phyloP scores from a whole-genome alignment of 1,284 basidiomycete species.

The Trametes sp. region DNA sequence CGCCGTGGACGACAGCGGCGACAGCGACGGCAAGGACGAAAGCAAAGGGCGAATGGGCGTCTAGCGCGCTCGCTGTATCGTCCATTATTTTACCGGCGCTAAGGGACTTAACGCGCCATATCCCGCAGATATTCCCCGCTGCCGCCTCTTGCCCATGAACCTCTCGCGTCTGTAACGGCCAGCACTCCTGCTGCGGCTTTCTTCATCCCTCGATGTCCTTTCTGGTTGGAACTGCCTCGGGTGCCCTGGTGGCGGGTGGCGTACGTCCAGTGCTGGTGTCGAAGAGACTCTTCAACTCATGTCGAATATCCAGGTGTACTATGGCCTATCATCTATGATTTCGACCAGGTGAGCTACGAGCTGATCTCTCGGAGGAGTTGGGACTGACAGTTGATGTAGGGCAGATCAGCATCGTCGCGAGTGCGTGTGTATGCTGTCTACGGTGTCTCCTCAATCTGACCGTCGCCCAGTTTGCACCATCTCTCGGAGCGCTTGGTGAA shows the following conservation, averaged over 20 bases:
- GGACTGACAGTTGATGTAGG: constrained; percentile 25
- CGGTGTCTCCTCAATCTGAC: background rate
- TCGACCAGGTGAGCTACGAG: constrained; percentile 32
- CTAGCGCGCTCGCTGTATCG: background rate
- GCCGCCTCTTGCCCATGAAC: background rate
- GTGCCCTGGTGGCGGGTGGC: constrained; percentile 37
- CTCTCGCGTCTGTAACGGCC: background rate
- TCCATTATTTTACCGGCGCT: background rate
- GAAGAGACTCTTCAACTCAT: constrained; percentile 22
- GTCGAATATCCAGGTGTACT: constrained; percentile 38
- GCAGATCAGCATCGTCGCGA: constrained; percentile 38
- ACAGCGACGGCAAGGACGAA: constrained; percentile 21
- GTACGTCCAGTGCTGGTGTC: constrained; percentile 19
- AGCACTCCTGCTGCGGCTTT: background rate
- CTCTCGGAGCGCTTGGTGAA: constrained; percentile 39
- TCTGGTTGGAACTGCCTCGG: constrained; percentile 38
- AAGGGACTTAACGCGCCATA: background rate
- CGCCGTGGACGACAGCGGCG: constrained; percentile 4
- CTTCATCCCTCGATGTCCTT: constrained; percentile 37
- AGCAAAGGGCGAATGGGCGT: constrained; percentile 11
- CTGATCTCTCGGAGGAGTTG: background rate
- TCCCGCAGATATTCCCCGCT: background rate
- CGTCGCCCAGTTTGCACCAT: constrained; percentile 34
- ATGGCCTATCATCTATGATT: constrained; percentile 44
- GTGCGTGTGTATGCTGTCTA: constrained; percentile 30